Base-by-base conservation (phyloP, 2,329 filamentous ascomycete species). In the Botrytis elliptica region DNA sequence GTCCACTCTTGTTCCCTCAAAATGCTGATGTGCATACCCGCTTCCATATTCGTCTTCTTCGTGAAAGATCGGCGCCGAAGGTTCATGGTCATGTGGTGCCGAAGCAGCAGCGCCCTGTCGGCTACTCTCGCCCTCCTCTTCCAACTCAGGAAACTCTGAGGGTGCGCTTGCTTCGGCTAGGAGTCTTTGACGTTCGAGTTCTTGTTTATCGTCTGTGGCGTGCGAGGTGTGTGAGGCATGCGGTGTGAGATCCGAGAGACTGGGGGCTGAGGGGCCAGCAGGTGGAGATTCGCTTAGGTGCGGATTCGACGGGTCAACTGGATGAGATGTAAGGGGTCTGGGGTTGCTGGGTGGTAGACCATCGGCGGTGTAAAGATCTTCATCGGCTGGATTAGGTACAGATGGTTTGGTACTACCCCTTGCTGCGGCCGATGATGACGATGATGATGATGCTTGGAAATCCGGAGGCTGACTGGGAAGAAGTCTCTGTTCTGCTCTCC, bases 381-480 rank as follows among this genome's bases (percentile, higher is more conserved):
- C 87, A 25, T 63, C 46, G 10, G 60, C 60, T 40, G 46, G 46
- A 57, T 87, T 85, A 5, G 82, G 80, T 14, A 84, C 81, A 18
- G 83, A 80, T 8, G 84, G 84, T 25, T 84, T 84, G 77, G 79
- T n/a, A 78, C 78, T 65, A 77, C 79, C 73, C 72, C 74, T 68
- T n/a, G 33, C 65, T 68, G 46, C 49, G 9, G 60, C 69, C 16
- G 69, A 38, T 52, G 69, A 64, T 20, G 69, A 64, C 33, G 83
- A 82, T 10, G 87, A 88, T 16, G 85, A 83, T 0, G 81, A 81
- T 16, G 82, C 84, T 44, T 82, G 81, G 73, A 84, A 82, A 20
- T 81, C 78, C 49, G 92, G 88, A 22, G 93, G 95, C 78, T 91
- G 90, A 79, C 94, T 97, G 3, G 95, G 95, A 36, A 98, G 83